Evolutionary conservation across 306 rosid genomes (phyloP).

Genomic region (Vigna angularis): DNA sequence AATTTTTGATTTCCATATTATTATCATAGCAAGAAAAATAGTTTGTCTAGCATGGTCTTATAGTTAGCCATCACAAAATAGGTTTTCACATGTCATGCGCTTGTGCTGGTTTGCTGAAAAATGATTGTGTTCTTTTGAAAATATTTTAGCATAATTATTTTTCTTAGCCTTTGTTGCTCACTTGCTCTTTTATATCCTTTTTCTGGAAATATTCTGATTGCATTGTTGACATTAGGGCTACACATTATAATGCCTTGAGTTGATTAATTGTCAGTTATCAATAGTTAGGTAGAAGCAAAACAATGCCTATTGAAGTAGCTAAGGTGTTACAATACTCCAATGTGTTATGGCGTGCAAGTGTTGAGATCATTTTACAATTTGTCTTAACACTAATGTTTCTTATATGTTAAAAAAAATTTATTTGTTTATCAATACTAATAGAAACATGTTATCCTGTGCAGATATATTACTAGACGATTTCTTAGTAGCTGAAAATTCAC

Average conservation of each 20-base stretch:
- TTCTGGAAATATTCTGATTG: neutral
- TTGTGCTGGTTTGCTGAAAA: neutral
- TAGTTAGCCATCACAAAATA: neutral
- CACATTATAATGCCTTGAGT: conserved; percentile 16
- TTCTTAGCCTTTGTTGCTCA: no score
- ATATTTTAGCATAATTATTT: neutral
- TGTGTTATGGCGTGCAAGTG: conserved; percentile 9
- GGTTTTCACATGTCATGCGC: neutral
- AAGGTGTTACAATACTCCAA: conserved; percentile 18
- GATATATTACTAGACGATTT: conserved; percentile 85
- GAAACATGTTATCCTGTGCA: conserved; percentile 55
- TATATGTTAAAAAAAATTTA: neutral
- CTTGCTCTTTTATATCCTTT: neutral
- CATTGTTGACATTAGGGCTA: neutral
- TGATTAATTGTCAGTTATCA: conserved; percentile 32
- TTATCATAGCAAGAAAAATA: neutral
- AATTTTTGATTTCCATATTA: neutral
- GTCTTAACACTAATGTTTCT: conserved; percentile 12
- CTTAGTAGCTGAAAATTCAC: conserved; percentile 89
- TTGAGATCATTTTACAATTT: conserved; percentile 19
- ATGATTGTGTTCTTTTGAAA: neutral
- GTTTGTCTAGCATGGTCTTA: neutral
- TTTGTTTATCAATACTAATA: conserved; percentile 27
- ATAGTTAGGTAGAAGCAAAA: conserved; percentile 22
- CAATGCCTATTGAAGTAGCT: conserved; percentile 16